These are phyloP conservation scores for Leccinum variicolor DNA, from an alignment of 768 basidiomycete species.

Conservation along the genomic window DNA sequence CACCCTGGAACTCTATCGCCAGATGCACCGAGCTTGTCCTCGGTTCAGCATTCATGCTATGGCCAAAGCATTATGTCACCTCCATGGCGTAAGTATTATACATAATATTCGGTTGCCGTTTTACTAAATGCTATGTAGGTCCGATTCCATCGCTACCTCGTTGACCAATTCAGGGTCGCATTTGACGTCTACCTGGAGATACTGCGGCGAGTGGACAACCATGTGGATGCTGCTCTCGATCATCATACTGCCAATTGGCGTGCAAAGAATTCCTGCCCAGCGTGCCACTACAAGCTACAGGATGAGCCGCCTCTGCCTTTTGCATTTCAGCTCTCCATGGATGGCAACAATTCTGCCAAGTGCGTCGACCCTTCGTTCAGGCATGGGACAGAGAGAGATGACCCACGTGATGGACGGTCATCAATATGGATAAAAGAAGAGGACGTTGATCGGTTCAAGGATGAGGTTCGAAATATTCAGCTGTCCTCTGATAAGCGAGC, in stretches of 20 bases:
- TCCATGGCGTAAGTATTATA: neutral
- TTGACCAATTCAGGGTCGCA: neutral
- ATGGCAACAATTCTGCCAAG: neutral
- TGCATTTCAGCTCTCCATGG: neutral
- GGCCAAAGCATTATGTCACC: neutral
- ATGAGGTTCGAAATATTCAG: neutral
- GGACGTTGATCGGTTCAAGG: neutral
- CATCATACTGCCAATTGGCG: neutral
- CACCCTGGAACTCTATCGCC: neutral
- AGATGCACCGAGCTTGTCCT: neutral
- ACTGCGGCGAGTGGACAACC: neutral
- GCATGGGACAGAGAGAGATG: neutral
- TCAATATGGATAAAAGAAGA: neutral
- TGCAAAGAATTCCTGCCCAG: neutral
- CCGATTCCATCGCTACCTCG: neutral
- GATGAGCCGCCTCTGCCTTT: neutral
- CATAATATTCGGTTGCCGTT: neutral
- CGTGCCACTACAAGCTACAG: neutral
- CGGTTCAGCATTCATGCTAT: neutral
- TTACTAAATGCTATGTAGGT: neutral
- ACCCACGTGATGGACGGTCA: neutral
- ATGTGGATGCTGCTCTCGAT: neutral
- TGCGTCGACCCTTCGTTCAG: neutral
- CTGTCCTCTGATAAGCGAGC: neutral
- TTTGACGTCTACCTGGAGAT: neutral